phyloP scores from a whole-genome alignment of 2,329 filamentous ascomycete genomes.

The Cladosporium sp. region DNA sequence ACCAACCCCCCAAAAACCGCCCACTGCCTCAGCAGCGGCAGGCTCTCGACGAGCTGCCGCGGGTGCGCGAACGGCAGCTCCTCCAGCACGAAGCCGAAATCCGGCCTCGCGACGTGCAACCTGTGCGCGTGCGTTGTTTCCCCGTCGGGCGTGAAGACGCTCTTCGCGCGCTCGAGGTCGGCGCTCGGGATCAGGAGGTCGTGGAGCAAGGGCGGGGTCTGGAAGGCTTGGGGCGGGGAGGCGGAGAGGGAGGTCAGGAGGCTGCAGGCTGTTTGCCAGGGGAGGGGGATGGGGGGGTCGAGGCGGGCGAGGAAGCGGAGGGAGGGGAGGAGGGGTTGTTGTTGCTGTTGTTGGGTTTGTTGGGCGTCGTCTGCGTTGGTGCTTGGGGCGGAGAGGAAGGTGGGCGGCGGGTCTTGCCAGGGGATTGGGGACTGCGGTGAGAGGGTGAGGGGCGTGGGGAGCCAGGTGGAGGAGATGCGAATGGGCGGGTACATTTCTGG shows the following conservation, averaged over 20 bases:
- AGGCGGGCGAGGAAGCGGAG: constrained; percentile 70
- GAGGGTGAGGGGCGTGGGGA: constrained; percentile 62
- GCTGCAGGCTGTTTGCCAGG: constrained; percentile 56
- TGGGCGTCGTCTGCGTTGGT: constrained; percentile 36
- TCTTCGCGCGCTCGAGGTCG: constrained; percentile 9
- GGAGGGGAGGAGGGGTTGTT: constrained; percentile 54
- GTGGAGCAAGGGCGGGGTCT: constrained; percentile 2
- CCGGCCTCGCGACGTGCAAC: constrained; percentile 64
- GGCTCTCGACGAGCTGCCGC: constrained; percentile 63
- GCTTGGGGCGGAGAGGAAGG: constrained; percentile 40
- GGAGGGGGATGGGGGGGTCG: constrained; percentile 66
- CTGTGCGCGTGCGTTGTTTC: constrained; percentile 46
- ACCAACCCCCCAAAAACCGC: constrained; percentile 63
- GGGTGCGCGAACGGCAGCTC: constrained; percentile 73
- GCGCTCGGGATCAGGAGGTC: constrained; percentile 6
- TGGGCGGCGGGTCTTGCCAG: constrained; percentile 68
- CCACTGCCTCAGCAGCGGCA: constrained; percentile 72
- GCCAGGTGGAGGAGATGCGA: constrained; percentile 67
- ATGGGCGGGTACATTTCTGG: constrained; percentile 52
- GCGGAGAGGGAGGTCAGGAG: constrained; percentile 55
- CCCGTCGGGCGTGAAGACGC: constrained; percentile 10
- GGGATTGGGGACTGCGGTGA: constrained; percentile 44
- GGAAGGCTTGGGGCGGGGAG: constrained; percentile 43
- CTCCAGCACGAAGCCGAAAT: constrained; percentile 61
- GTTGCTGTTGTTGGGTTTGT: constrained; percentile 38